Percentiles rank a stretch among this genome's conserved stretches.
These are phyloP conservation scores for Stephania yunnanensis DNA, from an alignment of 164 flowering plant species.

Conservation along the genomic window DNA sequence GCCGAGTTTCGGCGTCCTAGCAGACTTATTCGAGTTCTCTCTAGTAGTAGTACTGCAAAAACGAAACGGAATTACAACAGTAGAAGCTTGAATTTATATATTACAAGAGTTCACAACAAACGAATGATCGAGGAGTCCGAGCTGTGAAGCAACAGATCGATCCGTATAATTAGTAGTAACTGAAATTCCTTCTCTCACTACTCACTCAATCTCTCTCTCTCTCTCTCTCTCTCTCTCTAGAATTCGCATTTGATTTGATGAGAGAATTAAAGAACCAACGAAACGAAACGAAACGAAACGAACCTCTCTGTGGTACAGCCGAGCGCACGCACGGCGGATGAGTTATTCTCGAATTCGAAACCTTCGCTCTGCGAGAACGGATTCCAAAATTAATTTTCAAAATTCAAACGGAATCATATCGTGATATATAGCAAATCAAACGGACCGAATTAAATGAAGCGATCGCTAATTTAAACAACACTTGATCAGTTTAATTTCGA, in stretches of 20 bases:
- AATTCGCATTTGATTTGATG: constrained; percentile 3
- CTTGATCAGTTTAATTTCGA: constrained; percentile 1
- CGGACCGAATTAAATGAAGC: background rate
- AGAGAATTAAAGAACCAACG: background rate
- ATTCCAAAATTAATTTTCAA: background rate
- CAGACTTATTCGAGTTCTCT: too few species aligned
- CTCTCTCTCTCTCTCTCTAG: constrained; percentile 4
- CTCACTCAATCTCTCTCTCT: background rate
- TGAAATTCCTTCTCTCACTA: background rate
- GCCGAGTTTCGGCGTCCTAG: constrained; percentile 20
- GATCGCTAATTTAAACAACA: background rate
- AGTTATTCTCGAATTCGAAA: constrained; percentile 22
- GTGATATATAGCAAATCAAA: constrained; percentile 13
- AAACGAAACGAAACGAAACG: too few species aligned
- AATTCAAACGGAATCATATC: background rate
- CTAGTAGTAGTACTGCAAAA: too few species aligned
- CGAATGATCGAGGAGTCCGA: background rate
- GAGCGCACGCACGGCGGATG: constrained; percentile 10
- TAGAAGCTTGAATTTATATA: too few species aligned
- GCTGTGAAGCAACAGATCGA: background rate
- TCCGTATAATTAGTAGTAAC: too few species aligned
- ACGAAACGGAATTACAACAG: too few species aligned
- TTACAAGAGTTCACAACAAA: constrained; percentile 33
- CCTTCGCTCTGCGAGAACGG: constrained; percentile 21
- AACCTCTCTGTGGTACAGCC: constrained; percentile 27